Evolutionary conservation across 2,329 filamentous ascomycete genomes (phyloP), one percentile per base, ranked within the genome.

Genomic region (Seiridium cupressi): DNA sequence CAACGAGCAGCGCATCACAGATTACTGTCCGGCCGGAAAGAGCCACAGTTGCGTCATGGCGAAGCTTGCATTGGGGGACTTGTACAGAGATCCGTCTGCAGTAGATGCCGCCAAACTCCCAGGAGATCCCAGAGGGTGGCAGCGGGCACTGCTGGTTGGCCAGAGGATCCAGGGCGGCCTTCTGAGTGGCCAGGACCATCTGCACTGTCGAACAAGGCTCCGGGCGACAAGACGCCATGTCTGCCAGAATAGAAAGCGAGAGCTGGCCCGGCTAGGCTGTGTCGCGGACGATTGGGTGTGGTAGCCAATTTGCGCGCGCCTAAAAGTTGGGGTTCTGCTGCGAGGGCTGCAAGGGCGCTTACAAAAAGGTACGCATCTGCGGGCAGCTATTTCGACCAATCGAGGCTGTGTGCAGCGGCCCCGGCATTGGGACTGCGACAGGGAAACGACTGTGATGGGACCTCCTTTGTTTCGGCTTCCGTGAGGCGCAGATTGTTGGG

Each of bases 281-380:
- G 55, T 38, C 32, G 32, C 36, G 35, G 18, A 40, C 44, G 55
- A 44, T 58, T 58, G 34, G 55, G 34, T 48, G 42, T 51, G 56
- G 36, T 5, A 53, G 31, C 35, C 51, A 49, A 55, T 58, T 56
- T 58, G 60, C 60, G 55, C 60, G 60, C 60, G 60, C 60, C 60
- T 61, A 61, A 55, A 57, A 51, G 9, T 51, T 51, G 55, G 46
- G 55, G 46, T 40, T 10, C 26, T 40, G 34, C 6, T 49, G 46
- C 34, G 46, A 58, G 34, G 32, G 34, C 6, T 49, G 46, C 34
- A 35, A 58, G 34, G 32, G 55, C 55, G 55, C 55, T 42, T 58
- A 58, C 36, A 58, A 51, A 58, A 58, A 44, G 55, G 44, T 49
- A 51, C 47, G 46, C n/a, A 51, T 26, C 34, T 58, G 55, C 35